Conservation (phyloP, 2,329 filamentous ascomycete genomes). For the Xylaria sp. region DNA sequence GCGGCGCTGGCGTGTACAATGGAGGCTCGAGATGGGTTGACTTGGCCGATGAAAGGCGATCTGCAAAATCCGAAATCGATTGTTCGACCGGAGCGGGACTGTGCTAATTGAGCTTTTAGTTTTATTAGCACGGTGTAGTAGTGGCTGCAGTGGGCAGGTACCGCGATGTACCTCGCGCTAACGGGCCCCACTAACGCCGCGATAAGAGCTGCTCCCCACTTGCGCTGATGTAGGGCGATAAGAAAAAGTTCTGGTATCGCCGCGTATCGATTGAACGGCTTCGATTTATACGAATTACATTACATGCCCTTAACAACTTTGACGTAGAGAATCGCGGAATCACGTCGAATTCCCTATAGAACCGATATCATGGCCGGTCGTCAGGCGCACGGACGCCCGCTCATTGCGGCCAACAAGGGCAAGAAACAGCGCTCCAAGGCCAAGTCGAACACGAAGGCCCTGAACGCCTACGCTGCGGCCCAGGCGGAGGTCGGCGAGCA, state of each 20-base stretch:
- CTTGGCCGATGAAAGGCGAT: background rate
- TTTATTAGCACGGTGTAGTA: background rate
- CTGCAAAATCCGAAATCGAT: conserved; percentile 13
- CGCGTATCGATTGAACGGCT: background rate
- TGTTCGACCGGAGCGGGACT: background rate
- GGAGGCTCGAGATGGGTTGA: background rate
- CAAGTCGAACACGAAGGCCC: conserved; percentile 45
- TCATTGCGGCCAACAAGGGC: conserved; percentile 33
- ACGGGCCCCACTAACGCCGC: background rate
- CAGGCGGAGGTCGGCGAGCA: conserved; percentile 46
- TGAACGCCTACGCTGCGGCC: conserved; percentile 55
- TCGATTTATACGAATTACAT: background rate
- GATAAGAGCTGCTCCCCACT: conserved; percentile 20
- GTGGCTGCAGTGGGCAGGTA: background rate
- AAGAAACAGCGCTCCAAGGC: conserved; percentile 42
- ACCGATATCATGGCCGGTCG: conserved; percentile 47
- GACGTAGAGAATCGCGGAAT: too few species aligned
- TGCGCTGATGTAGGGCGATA: conserved; percentile 16
- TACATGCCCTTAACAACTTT: too few species aligned
- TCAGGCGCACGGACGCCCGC: conserved; percentile 52
- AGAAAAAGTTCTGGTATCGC: conserved; percentile 23
- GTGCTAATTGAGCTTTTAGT: background rate
- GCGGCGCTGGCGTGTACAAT: background rate
- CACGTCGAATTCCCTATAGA: too few species aligned
- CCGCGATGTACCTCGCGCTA: background rate